Conservation (phyloP, 305 asterid species). For the Ruellia speciosa region DNA sequence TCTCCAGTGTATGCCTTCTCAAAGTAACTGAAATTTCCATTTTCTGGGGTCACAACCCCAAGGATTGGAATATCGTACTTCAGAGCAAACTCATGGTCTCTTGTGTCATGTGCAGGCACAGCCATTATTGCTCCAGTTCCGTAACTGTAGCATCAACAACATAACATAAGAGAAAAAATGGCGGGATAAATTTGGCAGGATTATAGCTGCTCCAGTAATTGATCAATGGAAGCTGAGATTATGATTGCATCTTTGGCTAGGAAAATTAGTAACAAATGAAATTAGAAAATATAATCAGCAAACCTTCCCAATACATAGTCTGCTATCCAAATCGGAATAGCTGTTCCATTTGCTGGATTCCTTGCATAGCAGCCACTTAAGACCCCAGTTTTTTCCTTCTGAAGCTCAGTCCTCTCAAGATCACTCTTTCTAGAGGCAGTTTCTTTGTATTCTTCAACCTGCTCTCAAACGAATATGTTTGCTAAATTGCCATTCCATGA, state of each 20-base stretch:
- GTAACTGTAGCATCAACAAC: slow-evolving; percentile 47
- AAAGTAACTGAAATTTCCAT: slow-evolving; percentile 36
- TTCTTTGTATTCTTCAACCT: slow-evolving; percentile 87
- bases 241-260: slow-evolving; percentile 9
- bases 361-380: slow-evolving; percentile 85
- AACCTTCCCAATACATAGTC: slow-evolving; percentile 96
- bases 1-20: slow-evolving; percentile 69
- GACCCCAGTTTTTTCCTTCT: slow-evolving; percentile 89
- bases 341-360: slow-evolving; percentile 75
- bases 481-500: slow-evolving; percentile 4
- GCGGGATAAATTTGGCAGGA: not conserved
- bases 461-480: slow-evolving; percentile 21
- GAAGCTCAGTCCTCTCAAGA: slow-evolving; percentile 94
- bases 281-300: slow-evolving; percentile 19
- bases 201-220: slow-evolving; percentile 1
- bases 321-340: slow-evolving; percentile 90
- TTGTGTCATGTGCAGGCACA: slow-evolving; percentile 94
- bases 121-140: slow-evolving; percentile 99
- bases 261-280: slow-evolving; percentile 14
- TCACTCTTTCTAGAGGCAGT: slow-evolving; percentile 85
- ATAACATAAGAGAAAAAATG: slow-evolving; percentile 11
- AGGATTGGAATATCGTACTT: slow-evolving; percentile 63
- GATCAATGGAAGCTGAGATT: not conserved
- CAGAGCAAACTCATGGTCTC: slow-evolving; percentile 87
- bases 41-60: slow-evolving; percentile 72